These are phyloP conservation scores for Pezicula neosporulosa DNA, from an alignment of 2,329 filamentous ascomycete genomes.

Conservation along the genomic window DNA sequence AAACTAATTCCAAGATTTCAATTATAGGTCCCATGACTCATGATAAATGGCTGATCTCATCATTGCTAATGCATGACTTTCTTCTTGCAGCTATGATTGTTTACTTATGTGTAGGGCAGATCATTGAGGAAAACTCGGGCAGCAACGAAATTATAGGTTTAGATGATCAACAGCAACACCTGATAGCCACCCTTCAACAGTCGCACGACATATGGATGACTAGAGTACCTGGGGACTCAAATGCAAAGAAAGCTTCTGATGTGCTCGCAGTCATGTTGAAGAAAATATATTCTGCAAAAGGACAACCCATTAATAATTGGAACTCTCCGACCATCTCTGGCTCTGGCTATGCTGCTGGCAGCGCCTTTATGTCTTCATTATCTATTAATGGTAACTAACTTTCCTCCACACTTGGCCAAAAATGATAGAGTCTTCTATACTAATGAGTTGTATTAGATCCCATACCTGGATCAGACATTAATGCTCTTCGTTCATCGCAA, in stretches of 20 bases:
- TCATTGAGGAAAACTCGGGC: constrained; percentile 2
- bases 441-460: no score
- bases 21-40: constrained; percentile 39
- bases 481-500: no score
- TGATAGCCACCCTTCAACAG: constrained; percentile 14
- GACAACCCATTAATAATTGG: neutral
- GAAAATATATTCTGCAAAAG: constrained; percentile 10
- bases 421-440: no score
- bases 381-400: constrained; percentile 7
- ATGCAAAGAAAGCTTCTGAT: constrained; percentile 13
- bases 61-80: constrained; percentile 57
- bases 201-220: constrained; percentile 15
- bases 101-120: constrained; percentile 37
- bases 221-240: neutral
- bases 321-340: neutral
- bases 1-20: no score
- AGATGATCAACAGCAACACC: neutral
- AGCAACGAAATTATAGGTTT: neutral
- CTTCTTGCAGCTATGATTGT: constrained; percentile 59
- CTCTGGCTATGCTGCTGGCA: no score
- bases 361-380: constrained; percentile 2
- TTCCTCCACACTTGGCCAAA: neutral
- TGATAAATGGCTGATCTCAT: constrained; percentile 54
- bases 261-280: constrained; percentile 17
- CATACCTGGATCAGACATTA: no score